phyloP scores from a whole-genome alignment of 306 rosid species.

The Cicer bijugum region DNA sequence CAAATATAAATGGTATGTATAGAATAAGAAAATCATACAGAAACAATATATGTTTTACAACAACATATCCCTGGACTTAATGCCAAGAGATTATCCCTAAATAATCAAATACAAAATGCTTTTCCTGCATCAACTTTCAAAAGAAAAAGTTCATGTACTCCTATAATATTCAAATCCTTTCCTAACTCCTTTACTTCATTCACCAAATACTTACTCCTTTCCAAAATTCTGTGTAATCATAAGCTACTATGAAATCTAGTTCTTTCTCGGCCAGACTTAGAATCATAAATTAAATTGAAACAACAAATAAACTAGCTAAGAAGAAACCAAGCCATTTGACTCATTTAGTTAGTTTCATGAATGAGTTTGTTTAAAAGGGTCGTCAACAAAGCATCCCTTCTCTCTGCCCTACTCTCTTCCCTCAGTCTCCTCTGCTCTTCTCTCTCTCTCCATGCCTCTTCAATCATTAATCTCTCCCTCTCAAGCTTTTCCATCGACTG shows the following conservation, averaged over 20 bases:
- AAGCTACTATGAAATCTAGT: slow-evolving; percentile 37
- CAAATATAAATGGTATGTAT: slow-evolving; percentile 19
- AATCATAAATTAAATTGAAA: slow-evolving; percentile 44
- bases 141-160: slow-evolving; percentile 40
- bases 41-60: slow-evolving; percentile 35
- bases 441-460: slow-evolving; percentile 85
- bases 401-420: slow-evolving; percentile 82
- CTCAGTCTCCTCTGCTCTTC: slow-evolving; percentile 84
- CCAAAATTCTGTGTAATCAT: slow-evolving; percentile 22
- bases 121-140: slow-evolving; percentile 36
- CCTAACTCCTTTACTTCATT: background rate
- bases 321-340: slow-evolving; percentile 41
- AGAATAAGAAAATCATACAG: slow-evolving; percentile 28
- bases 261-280: slow-evolving; percentile 36
- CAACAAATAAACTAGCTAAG: slow-evolving; percentile 36
- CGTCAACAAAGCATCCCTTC: slow-evolving; percentile 76
- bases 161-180: slow-evolving; percentile 34
- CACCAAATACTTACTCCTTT: slow-evolving; percentile 41
- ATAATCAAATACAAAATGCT: slow-evolving; percentile 17
- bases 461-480: slow-evolving; percentile 78
- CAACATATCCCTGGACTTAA: slow-evolving; percentile 21
- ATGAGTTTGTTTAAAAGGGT: slow-evolving; percentile 72
- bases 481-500: slow-evolving; percentile 74
- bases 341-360: slow-evolving; percentile 54
- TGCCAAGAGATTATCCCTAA: slow-evolving; percentile 32